Conservation (phyloP, 179 eudicot species). For the Drosera spatulata region DNA sequence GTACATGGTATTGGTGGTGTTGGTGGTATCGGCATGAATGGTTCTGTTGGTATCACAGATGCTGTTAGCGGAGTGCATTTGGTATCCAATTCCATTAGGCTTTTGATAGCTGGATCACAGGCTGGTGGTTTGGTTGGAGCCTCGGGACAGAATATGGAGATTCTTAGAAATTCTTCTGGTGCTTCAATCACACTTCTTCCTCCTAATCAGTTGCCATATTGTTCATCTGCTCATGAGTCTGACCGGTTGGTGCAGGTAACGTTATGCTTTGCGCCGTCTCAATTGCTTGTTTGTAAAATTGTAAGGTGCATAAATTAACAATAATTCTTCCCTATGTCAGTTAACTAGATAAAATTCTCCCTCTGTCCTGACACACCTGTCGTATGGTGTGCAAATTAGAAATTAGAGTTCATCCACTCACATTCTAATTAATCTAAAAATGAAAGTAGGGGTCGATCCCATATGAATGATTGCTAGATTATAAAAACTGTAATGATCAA, state of each 20-base stretch:
- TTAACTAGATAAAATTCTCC: neutral
- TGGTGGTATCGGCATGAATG: neutral
- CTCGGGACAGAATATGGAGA: constrained; percentile 91
- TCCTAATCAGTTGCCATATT: constrained; percentile 74
- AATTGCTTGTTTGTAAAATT: neutral
- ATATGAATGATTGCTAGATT: too few species aligned
- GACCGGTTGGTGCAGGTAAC: constrained; percentile 88
- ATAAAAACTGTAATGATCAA: too few species aligned
- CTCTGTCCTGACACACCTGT: neutral
- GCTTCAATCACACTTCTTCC: constrained; percentile 75
- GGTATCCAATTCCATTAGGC: constrained; percentile 58
- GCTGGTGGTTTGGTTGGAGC: constrained; percentile 83
- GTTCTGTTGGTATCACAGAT: constrained; percentile 11
- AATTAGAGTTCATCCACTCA: too few species aligned
- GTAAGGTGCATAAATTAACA: neutral
- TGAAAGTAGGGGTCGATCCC: too few species aligned
- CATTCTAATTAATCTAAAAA: too few species aligned
- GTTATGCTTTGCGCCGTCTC: neutral
- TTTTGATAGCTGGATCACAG: constrained; percentile 86
- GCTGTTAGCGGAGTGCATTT: constrained; percentile 45
- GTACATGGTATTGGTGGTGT: constrained; percentile 1
- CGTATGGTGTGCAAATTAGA: too few species aligned
- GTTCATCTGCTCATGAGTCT: constrained; percentile 89
- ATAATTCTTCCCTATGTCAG: too few species aligned
- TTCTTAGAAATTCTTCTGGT: constrained; percentile 72